phyloP scores from a whole-genome alignment of 208 protist species.

The Phytomonas sp. region DNA sequence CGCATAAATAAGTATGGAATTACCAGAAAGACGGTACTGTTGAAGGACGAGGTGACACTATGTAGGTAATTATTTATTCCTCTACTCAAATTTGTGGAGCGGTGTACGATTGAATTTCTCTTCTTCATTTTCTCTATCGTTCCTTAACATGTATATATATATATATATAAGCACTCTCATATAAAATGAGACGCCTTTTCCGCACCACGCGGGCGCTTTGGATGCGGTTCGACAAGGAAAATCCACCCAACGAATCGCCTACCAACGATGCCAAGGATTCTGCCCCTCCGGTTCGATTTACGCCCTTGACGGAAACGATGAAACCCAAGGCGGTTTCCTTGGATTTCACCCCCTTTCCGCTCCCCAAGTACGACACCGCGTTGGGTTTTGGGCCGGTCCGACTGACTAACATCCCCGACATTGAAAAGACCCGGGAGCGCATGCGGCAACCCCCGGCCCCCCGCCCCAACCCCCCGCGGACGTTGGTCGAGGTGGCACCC shows the following conservation, averaged over 20 bases:
- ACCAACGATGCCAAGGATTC: neutral
- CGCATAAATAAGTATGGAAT: too few relatives aligned
- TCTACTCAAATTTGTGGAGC: neutral
- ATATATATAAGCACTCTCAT: slow-evolving; percentile 4
- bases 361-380: slow-evolving; percentile 69
- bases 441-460: slow-evolving; percentile 9
- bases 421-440: slow-evolving; percentile 39
- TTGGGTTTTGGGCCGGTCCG: slow-evolving; percentile 76
- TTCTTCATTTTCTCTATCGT: slow-evolving; percentile 12
- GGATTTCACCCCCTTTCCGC: slow-evolving; percentile 76
- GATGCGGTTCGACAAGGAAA: slow-evolving; percentile 36
- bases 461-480: neutral
- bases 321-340: slow-evolving; percentile 41
- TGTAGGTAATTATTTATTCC: slow-evolving; percentile 2
- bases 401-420: slow-evolving; percentile 59
- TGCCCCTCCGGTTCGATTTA: slow-evolving; percentile 18
- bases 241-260: neutral
- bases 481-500: neutral
- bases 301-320: slow-evolving; percentile 54
- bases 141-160: slow-evolving; percentile 9
- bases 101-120: slow-evolving; percentile 4
- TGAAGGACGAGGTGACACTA: too few relatives aligned
- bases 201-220: slow-evolving; percentile 10
- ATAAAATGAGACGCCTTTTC: neutral
- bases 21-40: too few relatives aligned